Base-by-base conservation (phyloP, 2,329 filamentous ascomycete species). In the Simplicillium aogashimaense region DNA sequence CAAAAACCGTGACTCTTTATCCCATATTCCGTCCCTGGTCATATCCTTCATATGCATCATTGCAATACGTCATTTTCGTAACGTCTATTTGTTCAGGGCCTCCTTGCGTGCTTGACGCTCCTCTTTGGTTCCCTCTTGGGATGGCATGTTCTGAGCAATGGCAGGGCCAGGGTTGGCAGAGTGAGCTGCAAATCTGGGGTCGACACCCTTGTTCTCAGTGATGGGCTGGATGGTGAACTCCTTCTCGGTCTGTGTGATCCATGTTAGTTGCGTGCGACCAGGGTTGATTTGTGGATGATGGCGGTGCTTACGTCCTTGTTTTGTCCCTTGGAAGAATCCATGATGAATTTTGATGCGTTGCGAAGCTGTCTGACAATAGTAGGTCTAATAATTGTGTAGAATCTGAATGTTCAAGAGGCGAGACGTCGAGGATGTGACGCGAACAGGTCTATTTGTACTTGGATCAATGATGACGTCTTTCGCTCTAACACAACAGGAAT, bases 61-160 rank as follows among this genome's bases (percentile, higher is more conserved):
- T 9, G 20, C 20, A 25, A 25, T 25, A 25, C 20, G 20, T 25
- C 20, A 25, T 25, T 9, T 25, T 25, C 20, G 9, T 9, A 25
- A 25, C 20, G 20, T 59, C 20, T 43, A 63, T 54, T 82, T 77
- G 67, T 86, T 86, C 58, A 86, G 51, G 52, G 75, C 76, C 56
- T 78, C 65, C 45, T 77, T 78, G 57, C 76, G 79, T 11, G 72
- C 77, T 52, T 71, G 65, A 40, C 81, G 73, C 53, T 86, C 82
- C 56, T 83, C 81, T 61, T 81, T 83, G 43, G 72, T 76, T 13
- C 76, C 78, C 62, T 81, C 75, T 38, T 71, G 55, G 29, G 60
- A 60, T 13, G 69, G 68, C 62, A 78, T 69, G 44, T 70, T 65
- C 46, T 75, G 59, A 14, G 72, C 64, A 18, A 78, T 50, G 20